These are phyloP conservation scores for Physcia stellaris DNA, from an alignment of 495 filamentous ascomycete genomes.

Conservation along the genomic window DNA sequence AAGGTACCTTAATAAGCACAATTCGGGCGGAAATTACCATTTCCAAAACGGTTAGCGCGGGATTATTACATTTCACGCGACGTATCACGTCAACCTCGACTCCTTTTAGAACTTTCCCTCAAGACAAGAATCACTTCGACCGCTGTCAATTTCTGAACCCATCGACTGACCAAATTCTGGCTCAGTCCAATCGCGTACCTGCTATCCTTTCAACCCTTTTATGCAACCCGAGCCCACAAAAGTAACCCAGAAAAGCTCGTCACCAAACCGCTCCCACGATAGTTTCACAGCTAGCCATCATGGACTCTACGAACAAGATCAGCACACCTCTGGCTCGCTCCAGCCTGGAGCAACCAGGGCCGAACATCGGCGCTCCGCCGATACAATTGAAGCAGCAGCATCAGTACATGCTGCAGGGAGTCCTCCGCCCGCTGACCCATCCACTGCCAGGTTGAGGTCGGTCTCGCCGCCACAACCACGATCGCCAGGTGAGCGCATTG, in stretches of 20 bases:
- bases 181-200: constrained; percentile 48
- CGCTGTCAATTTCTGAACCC: too few species aligned
- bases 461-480: constrained; percentile 20
- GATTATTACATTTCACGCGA: too few species aligned
- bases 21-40: too few species aligned
- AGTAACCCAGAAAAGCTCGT: constrained; percentile 39
- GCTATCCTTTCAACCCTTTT: constrained; percentile 46
- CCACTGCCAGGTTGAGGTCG: constrained; percentile 18
- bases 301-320: constrained; percentile 50
- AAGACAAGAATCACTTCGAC: too few species aligned
- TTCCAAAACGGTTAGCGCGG: too few species aligned
- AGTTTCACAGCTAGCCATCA: constrained; percentile 46
- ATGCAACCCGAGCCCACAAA: constrained; percentile 76
- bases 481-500: constrained; percentile 47
- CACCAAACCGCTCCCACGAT: constrained; percentile 28
- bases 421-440: constrained; percentile 20
- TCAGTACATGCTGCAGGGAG: constrained; percentile 19
- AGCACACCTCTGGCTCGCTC: constrained; percentile 20
- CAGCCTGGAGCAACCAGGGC: constrained; percentile 11
- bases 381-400: constrained; percentile 8
- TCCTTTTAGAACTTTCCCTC: too few species aligned
- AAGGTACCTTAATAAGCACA: too few species aligned
- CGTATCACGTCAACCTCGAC: too few species aligned
- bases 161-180: constrained; percentile 34
- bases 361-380: constrained; percentile 12